Conservation (phyloP, 208 protist species). For the Balamuthia mandrillaris region DNA sequence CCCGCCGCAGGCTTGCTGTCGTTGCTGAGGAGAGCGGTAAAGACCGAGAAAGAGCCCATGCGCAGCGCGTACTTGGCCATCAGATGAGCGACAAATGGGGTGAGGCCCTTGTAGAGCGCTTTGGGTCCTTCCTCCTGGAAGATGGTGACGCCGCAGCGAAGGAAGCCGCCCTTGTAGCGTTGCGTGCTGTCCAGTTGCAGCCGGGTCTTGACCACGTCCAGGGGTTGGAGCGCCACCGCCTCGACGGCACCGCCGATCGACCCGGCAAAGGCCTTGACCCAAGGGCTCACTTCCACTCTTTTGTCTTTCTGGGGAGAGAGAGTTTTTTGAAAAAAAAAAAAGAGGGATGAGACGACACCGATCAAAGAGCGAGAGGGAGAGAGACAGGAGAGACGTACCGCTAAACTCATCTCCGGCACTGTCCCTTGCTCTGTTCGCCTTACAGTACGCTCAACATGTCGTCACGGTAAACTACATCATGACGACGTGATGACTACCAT, state of each 20-base stretch:
- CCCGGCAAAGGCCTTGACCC: not conserved
- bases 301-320: too few relatives aligned
- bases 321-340: too few relatives aligned
- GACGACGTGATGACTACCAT: not conserved
- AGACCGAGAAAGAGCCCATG: conserved; percentile 21
- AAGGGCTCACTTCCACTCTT: too few relatives aligned
- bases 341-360: too few relatives aligned
- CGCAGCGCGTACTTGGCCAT: conserved; percentile 24
- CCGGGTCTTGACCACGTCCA: conserved; percentile 14
- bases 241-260: conserved; percentile 10
- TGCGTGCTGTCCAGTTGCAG: conserved; percentile 1
- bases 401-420: not conserved
- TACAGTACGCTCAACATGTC: not conserved
- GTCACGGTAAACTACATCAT: not conserved
- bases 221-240: not conserved
- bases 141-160: not conserved
- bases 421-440: not conserved
- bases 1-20: not conserved
- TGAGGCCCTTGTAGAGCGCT: conserved; percentile 31
- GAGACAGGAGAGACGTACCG: not conserved
- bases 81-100: conserved; percentile 22
- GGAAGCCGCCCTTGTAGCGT: not conserved
- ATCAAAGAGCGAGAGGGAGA: not conserved
- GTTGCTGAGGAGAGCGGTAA: not conserved
- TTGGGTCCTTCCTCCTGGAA: not conserved